Percentiles rank a stretch among this genome's conserved stretches.
These are phyloP conservation scores for Luffa aegyptiaca DNA, from an alignment of 306 rosid species.

Conservation along the genomic window DNA sequence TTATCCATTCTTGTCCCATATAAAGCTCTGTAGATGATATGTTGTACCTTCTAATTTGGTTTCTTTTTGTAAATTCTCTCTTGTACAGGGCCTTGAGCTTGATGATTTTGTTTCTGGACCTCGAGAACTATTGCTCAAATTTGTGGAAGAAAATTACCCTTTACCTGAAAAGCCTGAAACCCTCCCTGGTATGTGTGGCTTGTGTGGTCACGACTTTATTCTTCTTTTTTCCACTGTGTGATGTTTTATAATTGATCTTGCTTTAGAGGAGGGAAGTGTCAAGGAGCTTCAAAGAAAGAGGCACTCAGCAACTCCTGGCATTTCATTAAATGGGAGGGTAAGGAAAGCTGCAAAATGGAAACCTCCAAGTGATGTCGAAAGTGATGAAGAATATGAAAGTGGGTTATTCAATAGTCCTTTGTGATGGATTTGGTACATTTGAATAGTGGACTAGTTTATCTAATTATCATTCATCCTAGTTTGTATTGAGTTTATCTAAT, in stretches of 20 bases:
- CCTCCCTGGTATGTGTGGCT: conserved; percentile 48
- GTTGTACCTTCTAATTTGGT: conserved; percentile 8
- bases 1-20: conserved; percentile 11
- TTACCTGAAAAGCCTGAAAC: conserved; percentile 95
- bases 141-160: conserved; percentile 95
- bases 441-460: background rate
- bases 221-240: conserved; percentile 14
- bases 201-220: conserved; percentile 9
- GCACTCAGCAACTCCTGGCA: conserved; percentile 84
- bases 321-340: conserved; percentile 86
- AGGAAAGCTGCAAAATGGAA: conserved; percentile 78
- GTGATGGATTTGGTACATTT: conserved; percentile 17
- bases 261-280: conserved; percentile 76
- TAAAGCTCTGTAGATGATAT: conserved; percentile 2
- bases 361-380: conserved; percentile 75
- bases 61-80: conserved; percentile 4
- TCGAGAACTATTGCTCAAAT: conserved; percentile 84
- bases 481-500: no score
- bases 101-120: conserved; percentile 99
- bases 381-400: conserved; percentile 87
- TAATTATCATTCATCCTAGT: background rate
- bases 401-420: conserved; percentile 28
- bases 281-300: conserved; percentile 96
- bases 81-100: conserved; percentile 76
- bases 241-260: conserved; percentile 12